Evolutionary conservation across 2,329 filamentous ascomycete species (phyloP), one percentile per base, ranked within the genome.

Genomic region (Didymosphaeria variabile): DNA sequence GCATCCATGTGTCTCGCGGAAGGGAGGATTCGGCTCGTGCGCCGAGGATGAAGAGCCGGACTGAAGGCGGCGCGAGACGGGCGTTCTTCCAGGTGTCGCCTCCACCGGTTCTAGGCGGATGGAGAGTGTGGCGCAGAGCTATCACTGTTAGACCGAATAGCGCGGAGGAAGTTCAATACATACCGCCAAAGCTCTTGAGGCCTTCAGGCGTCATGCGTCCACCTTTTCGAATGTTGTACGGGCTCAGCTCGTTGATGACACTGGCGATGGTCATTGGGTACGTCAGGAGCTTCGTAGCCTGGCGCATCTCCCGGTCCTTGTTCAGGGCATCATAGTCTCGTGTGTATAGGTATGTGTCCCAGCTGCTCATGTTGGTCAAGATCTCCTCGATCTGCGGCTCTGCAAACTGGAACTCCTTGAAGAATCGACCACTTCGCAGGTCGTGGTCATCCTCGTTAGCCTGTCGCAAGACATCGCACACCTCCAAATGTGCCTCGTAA

Each of bases 371-470:
- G 80, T 99, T 99, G 67, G 97, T 88, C 67, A 95, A 85, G 36
- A 93, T 92, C 77, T 97, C 94, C 67, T 97, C 94, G 77, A 97
- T 89, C 81, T 97, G 94, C 57, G 90, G 85, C 15, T 91, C 92
- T 0, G 95, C 93, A 74, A 97, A 97, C 63, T 94, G 89, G 73
- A 97, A 98, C 78, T 99, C 96, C 15, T 91, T 90, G 79, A 99
- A 99, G 78, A 93, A 91, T 31, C 95, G 87, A 3, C 95, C 95
- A 19, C 93, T 97, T 54, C 91, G 86, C 67, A 99, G 81, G 77
- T 99, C 95, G 75, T 99, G 96, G 70, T 99, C 95, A 74, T 99
- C 95, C 81, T 99, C 95, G 70, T 99, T 99, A 80, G 97, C 94
- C 80, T 98, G 91, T 67, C 91, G 86, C 59, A 99, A 82, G 0